Conservation (phyloP, 2,329 filamentous ascomycete genomes). For the Leptodontidium sp. region DNA sequence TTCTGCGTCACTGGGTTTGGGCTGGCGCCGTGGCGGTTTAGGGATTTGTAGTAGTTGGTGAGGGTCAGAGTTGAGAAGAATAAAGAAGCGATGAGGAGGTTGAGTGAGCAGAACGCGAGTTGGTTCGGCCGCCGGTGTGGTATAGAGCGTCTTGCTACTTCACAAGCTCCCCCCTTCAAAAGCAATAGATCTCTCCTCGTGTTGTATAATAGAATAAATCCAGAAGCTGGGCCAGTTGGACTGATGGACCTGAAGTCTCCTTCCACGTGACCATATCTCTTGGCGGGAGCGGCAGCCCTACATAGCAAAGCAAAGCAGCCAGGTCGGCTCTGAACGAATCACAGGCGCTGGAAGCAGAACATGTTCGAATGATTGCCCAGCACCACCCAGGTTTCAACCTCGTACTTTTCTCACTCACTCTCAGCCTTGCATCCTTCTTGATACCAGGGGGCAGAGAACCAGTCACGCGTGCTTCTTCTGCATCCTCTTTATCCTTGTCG, state of each 20-base stretch:
- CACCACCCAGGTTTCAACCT: background rate
- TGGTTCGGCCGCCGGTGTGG: slow-evolving; percentile 77
- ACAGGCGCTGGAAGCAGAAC: background rate
- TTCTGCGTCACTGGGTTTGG: slow-evolving; percentile 37
- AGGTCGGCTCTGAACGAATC: slow-evolving; percentile 3
- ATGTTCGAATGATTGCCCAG: slow-evolving; percentile 17
- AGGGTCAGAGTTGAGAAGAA: slow-evolving; percentile 64
- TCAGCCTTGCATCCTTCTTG: slow-evolving; percentile 9
- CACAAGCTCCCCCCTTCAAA: no score
- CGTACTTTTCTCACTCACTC: background rate
- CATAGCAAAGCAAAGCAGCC: no score
- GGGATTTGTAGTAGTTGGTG: slow-evolving; percentile 77
- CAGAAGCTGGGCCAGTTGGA: no score
- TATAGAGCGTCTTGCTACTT: slow-evolving; percentile 28
- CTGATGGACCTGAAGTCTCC: no score
- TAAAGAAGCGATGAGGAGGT: slow-evolving; percentile 63
- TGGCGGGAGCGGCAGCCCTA: background rate
- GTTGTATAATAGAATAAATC: no score
- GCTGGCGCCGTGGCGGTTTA: slow-evolving; percentile 53
- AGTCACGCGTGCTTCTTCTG: background rate
- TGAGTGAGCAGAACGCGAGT: slow-evolving; percentile 74
- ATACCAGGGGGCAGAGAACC: background rate
- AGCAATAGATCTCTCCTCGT: no score
- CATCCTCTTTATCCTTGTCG: background rate
- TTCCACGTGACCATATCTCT: background rate